Evolutionary conservation across 73 alveolate species (phyloP).

Genomic region (Loxodes magnus): DNA sequence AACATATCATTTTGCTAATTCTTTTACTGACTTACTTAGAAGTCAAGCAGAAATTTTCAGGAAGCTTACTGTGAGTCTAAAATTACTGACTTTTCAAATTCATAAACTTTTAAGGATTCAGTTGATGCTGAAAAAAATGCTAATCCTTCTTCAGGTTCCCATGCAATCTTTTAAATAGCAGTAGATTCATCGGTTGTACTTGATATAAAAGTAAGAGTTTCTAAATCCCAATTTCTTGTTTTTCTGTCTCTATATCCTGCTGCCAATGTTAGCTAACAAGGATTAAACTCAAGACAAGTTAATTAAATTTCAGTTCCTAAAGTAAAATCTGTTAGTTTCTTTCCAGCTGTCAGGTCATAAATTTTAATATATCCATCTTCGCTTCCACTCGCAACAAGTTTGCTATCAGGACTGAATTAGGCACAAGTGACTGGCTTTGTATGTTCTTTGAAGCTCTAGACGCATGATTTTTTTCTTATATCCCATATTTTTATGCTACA

Average conservation of each 20-base stretch:
- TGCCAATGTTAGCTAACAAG: conserved; percentile 37
- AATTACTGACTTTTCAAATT: not conserved
- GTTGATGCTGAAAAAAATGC: conserved; percentile 9
- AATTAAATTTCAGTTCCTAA: conserved; percentile 13
- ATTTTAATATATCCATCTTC: conserved; percentile 45
- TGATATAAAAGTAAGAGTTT: conserved; percentile 15
- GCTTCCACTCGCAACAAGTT: conserved; percentile 54
- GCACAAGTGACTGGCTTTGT: conserved; percentile 26
- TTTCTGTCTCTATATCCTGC: conserved; percentile 39
- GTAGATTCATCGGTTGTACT: conserved; percentile 19
- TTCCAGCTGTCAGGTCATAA: conserved; percentile 41
- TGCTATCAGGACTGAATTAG: conserved; percentile 44
- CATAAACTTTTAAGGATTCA: conserved; percentile 4
- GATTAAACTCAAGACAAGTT: conserved; percentile 42
- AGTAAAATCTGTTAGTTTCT: conserved; percentile 14
- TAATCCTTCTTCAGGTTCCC: not conserved
- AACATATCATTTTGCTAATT: no score
- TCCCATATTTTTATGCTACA: conserved; percentile 58
- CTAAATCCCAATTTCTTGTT: conserved; percentile 50
- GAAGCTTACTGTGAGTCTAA: not conserved
- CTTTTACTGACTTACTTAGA: no score
- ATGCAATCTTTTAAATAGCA: conserved; percentile 10
- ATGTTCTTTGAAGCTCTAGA: conserved; percentile 39
- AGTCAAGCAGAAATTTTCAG: no score
- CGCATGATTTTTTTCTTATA: conserved; percentile 28